Conservation (phyloP, 2,329 filamentous ascomycete species). For the Aspergillus sp. region DNA sequence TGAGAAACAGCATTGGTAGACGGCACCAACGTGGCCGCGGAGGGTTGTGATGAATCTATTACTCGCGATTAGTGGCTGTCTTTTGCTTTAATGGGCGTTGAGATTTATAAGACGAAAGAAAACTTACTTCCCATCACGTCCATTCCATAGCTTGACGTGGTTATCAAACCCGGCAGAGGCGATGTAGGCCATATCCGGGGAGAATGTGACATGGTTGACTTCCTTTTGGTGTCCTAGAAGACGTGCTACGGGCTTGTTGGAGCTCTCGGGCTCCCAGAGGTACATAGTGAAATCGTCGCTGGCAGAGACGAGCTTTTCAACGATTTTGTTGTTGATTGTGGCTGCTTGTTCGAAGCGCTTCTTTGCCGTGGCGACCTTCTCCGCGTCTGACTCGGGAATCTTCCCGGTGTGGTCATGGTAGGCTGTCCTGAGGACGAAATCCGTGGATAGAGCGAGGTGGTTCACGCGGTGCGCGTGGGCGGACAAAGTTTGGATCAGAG, state of each 20-base stretch:
- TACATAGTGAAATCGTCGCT: conserved; percentile 97
- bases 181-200: conserved; percentile 82
- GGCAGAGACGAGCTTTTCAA: conserved; percentile 84
- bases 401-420: conserved; percentile 81
- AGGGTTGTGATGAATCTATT: conserved; percentile 79
- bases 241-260: conserved; percentile 81
- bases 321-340: conserved; percentile 70
- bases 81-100: neutral
- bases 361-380: conserved; percentile 71
- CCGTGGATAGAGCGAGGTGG: conserved; percentile 87
- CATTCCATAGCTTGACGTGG: conserved; percentile 89
- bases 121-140: conserved; percentile 61
- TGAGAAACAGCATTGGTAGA: conserved; percentile 91
- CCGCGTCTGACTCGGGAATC: conserved; percentile 67
- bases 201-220: conserved; percentile 94
- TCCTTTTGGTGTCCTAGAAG: conserved; percentile 95
- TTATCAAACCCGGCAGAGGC: conserved; percentile 93
- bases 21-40: conserved; percentile 83
- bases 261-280: conserved; percentile 80
- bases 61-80: neutral
- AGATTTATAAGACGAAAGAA: conserved; percentile 1
- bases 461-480: conserved; percentile 95
- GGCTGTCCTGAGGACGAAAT: conserved; percentile 80
- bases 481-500: conserved; percentile 73
- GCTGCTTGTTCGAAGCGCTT: conserved; percentile 84